Percentiles rank a stretch among this genome's conserved stretches.
phyloP scores from a whole-genome alignment of 495 filamentous ascomycete genomes.

The Trichoderma orchidacearum region DNA sequence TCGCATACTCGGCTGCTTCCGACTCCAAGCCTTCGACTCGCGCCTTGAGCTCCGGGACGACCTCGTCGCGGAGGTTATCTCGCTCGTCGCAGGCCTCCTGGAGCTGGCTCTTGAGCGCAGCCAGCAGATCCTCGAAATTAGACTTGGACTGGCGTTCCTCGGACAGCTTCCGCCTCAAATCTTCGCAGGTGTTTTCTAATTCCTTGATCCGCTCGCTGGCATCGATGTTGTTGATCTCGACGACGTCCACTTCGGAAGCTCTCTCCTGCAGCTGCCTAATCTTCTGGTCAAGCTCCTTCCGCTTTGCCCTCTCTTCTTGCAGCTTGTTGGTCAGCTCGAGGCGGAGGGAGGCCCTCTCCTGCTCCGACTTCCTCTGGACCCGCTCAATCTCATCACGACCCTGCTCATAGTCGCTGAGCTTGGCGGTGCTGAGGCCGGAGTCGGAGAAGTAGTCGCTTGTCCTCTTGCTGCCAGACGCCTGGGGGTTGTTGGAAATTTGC shows the following conservation, averaged over 20 bases:
- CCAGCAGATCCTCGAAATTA: conserved; percentile 84
- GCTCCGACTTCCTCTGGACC: conserved; percentile 70
- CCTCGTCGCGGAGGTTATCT: conserved; percentile 79
- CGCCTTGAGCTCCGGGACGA: conserved; percentile 59
- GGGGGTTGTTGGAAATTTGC: conserved; percentile 45
- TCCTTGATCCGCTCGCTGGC: conserved; percentile 48
- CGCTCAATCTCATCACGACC: conserved; percentile 75
- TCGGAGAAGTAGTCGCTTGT: conserved; percentile 98
- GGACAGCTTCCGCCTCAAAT: conserved; percentile 61
- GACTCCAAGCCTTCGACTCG: conserved; percentile 66
- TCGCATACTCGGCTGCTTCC: conserved; percentile 51
- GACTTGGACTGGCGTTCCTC: conserved; percentile 84
- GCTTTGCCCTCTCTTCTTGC: conserved; percentile 65
- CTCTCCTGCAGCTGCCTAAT: conserved; percentile 67
- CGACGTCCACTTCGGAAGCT: conserved; percentile 43
- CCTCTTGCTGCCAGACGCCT: conserved; percentile 48
- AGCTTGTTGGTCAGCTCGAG: conserved; percentile 70
- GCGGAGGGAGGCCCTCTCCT: conserved; percentile 79
- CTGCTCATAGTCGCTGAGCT: conserved; percentile 50
- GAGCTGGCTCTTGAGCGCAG: conserved; percentile 69
- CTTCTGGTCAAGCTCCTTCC: conserved; percentile 66
- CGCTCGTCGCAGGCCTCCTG: conserved; percentile 74
- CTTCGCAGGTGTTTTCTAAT: conserved; percentile 67
- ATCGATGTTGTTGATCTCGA: conserved; percentile 29
- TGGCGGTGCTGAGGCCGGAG: conserved; percentile 75